Evolutionary conservation across 441 rosid genomes (phyloP), one percentile per base, ranked within the genome.

Genomic region (Raphanus hybrid): DNA sequence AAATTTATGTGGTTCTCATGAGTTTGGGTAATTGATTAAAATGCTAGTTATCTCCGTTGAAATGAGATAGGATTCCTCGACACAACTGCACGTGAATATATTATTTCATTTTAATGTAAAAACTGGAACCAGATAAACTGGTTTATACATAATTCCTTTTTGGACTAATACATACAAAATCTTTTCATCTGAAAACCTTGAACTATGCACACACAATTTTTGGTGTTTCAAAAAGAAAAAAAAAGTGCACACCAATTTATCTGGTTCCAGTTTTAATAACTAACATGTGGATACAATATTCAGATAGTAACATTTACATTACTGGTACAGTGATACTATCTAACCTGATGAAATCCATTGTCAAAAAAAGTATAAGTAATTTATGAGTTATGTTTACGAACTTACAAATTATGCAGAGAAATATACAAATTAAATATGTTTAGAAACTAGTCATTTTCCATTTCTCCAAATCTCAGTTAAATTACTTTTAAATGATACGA

Each of bases 271-370:
- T n/a, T n/a, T 48, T 48, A 48, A 5, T 48, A 48, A 48, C 55
- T 48, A n/a, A 48, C 55, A 65, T 65, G 77, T 55, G 63, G 70
- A 34, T 73, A 73, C 52, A 50, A 73, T 63, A 37, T 55, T 54
- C 35, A 23, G 18, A 64, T 37, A 50, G 52, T 50, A 50, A 63
- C 8, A 12, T 16, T 43, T 72, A 72, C 50, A 62, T 23, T 69
- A 72, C 52, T 45, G 2, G 52, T 45, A 45, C 52, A 45, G 52
- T 50, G 52, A 37, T 73, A 6, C 63, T 64, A 34, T 67, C 60
- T 61, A 61, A 27, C 67, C 67, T 27, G 50, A 45, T 71, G 32
- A 43, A 59, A 41, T 60, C 27, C 8, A 18, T 50, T 63, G 1
- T 50, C 20, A 61, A 45, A 23, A 23, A 41, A 58, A 9, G 45